Conservation (phyloP, 164 flowering plant genomes). For the Macadamia integrifolia region DNA sequence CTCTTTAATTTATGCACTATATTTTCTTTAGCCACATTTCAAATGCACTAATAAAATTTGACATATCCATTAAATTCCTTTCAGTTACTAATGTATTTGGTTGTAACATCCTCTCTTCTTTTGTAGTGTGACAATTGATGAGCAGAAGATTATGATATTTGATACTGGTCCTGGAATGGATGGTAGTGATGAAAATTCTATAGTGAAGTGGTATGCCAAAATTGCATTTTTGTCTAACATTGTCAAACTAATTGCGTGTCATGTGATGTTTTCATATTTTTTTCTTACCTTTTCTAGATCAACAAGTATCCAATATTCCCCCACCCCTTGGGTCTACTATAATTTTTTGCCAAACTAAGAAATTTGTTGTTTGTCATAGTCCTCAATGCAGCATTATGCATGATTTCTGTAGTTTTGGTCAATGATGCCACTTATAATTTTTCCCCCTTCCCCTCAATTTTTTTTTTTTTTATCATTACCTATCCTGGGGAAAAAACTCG, state of each 20-base stretch:
- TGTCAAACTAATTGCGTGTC: background rate
- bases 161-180: slow-evolving; percentile 92
- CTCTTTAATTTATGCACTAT: too few relatives aligned
- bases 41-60: background rate
- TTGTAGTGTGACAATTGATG: slow-evolving; percentile 49
- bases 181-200: slow-evolving; percentile 50
- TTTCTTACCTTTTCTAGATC: too few relatives aligned
- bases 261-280: background rate
- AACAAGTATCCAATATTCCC: too few relatives aligned
- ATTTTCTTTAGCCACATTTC: background rate
- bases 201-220: slow-evolving; percentile 60
- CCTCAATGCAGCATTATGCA: background rate
- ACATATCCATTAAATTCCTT: too few relatives aligned
- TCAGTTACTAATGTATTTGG: background rate
- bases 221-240: background rate
- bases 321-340: too few relatives aligned
- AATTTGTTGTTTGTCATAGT: background rate
- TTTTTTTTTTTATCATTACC: too few relatives aligned
- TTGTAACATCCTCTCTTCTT: slow-evolving; percentile 5
- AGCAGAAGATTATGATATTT: slow-evolving; percentile 40
- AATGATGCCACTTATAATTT: too few relatives aligned
- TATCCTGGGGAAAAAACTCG: too few relatives aligned
- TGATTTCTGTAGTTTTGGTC: background rate
- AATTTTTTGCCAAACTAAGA: background rate
- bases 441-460: too few relatives aligned